A percentile compares a stretch with the other conserved stretches of the same genome.
phyloP scores from a whole-genome alignment of 129 eudicot species.

The Artemisia tridentata region DNA sequence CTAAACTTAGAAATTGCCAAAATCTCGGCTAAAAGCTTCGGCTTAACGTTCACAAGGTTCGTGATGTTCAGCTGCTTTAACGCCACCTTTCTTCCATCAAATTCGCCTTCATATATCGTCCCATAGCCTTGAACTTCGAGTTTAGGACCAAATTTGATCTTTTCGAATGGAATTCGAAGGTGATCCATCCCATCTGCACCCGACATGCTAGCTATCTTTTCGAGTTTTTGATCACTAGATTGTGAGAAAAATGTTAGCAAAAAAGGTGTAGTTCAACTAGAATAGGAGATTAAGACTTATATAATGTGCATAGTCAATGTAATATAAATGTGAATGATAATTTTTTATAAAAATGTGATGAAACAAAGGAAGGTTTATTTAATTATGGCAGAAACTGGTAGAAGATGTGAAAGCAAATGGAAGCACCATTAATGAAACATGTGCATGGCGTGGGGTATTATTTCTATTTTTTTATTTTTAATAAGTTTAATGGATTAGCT shows the following conservation, averaged over 20 bases:
- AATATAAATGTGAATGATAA: slow-evolving; percentile 6
- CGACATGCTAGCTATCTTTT: slow-evolving; percentile 21
- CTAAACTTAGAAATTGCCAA: slow-evolving; percentile 26
- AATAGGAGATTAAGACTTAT: not conserved
- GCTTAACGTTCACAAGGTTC: slow-evolving; percentile 29
- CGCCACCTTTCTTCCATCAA: slow-evolving; percentile 21
- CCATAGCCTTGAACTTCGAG: slow-evolving; percentile 30
- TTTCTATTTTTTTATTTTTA: too few species aligned
- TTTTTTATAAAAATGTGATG: slow-evolving; percentile 16
- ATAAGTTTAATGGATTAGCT: too few species aligned
- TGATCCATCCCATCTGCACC: slow-evolving; percentile 32
- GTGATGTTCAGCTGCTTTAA: slow-evolving; percentile 35
- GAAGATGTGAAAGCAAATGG: slow-evolving; percentile 29
- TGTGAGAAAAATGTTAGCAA: not conserved
- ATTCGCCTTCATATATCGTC: slow-evolving; percentile 31
- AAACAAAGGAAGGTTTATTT: slow-evolving; percentile 10
- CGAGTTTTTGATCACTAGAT: not conserved
- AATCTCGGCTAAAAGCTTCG: slow-evolving; percentile 27
- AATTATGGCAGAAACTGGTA: slow-evolving; percentile 24
- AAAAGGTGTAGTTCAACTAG: slow-evolving; percentile 4
- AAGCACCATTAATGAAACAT: slow-evolving; percentile 33
- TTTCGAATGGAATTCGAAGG: slow-evolving; percentile 36
- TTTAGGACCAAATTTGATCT: slow-evolving; percentile 21
- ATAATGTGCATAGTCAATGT: not conserved
- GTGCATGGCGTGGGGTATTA: slow-evolving; percentile 27